phyloP scores from a whole-genome alignment of 768 basidiomycete species.

The Tricholoma hemisulphureum region DNA sequence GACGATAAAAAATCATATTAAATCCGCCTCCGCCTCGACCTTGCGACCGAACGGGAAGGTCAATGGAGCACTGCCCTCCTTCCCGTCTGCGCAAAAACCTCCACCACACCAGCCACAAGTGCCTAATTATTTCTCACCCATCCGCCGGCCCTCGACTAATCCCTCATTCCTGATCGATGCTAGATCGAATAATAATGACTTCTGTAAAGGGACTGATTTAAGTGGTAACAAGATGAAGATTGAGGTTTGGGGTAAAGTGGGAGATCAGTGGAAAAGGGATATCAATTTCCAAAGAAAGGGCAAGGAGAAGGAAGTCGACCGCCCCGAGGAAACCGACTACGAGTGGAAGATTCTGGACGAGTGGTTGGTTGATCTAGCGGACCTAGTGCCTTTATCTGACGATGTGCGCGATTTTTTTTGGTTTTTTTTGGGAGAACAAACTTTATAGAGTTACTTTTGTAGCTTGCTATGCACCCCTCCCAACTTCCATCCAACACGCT shows the following conservation, averaged over 20 bases:
- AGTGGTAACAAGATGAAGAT: constrained; percentile 52
- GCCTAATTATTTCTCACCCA: constrained; percentile 72
- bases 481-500: constrained; percentile 73
- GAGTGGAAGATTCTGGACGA: constrained; percentile 67
- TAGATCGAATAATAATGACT: constrained; percentile 46
- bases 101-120: constrained; percentile 23
- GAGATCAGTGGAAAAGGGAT: constrained; percentile 19
- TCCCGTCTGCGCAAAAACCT: constrained; percentile 9
- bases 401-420: constrained; percentile 56
- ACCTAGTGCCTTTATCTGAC: constrained; percentile 56
- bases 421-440: constrained; percentile 1
- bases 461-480: constrained; percentile 30
- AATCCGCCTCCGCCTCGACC: constrained; percentile 26
- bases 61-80: constrained; percentile 9
- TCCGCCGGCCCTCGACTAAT: constrained; percentile 83
- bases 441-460: constrained; percentile 16
- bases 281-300: constrained; percentile 43
- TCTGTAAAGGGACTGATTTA: constrained; percentile 54
- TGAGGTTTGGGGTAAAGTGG: constrained; percentile 57
- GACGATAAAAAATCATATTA: constrained; percentile 17
- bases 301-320: constrained; percentile 30
- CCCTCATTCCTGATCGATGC: constrained; percentile 69
- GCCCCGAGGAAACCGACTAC: constrained; percentile 8
- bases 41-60: constrained; percentile 22
- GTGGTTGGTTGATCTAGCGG: constrained; percentile 62